A percentile compares a stretch with the other conserved stretches of the same genome.
Conservation (phyloP, 768 basidiomycete species). For the Chalciporus piperatus region DNA sequence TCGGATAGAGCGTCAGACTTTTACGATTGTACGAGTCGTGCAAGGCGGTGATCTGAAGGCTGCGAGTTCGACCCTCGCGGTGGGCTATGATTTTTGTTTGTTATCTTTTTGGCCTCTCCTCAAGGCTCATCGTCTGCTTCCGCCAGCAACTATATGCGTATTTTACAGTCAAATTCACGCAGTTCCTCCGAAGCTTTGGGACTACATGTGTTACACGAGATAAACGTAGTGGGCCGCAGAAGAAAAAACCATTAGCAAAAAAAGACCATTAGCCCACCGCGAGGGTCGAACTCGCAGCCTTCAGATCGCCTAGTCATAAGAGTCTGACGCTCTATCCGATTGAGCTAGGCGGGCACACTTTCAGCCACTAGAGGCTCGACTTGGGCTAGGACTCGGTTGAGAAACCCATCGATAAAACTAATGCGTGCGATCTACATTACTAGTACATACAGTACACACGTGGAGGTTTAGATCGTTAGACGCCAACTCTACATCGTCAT, state of each 20-base stretch:
- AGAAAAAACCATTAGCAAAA: too few species aligned
- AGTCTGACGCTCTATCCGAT: slow-evolving; percentile 69
- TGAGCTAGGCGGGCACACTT: slow-evolving; percentile 56
- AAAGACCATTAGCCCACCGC: slow-evolving; percentile 48
- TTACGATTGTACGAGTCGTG: slow-evolving; percentile 37
- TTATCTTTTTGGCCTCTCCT: too few species aligned
- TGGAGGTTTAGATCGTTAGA: slow-evolving; percentile 15
- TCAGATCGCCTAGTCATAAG: slow-evolving; percentile 52
- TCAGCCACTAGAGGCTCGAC: too few species aligned
- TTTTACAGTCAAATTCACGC: too few species aligned
- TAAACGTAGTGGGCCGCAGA: too few species aligned
- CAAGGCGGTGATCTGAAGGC: slow-evolving; percentile 53
- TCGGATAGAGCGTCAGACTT: slow-evolving; percentile 69
- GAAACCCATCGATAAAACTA: too few species aligned
- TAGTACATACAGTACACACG: background rate
- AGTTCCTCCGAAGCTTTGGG: too few species aligned
- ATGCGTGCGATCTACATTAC: too few species aligned
- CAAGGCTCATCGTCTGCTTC: too few species aligned
- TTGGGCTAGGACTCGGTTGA: too few species aligned
- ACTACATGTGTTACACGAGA: too few species aligned
- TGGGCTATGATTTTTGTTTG: slow-evolving; percentile 46
- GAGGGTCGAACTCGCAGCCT: slow-evolving; percentile 66
- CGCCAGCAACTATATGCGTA: too few species aligned
- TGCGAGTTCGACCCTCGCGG: slow-evolving; percentile 66
- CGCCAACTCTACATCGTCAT: slow-evolving; percentile 27